Percentiles rank a stretch among this genome's conserved stretches.
phyloP scores from a whole-genome alignment of 345 rosid species.

The Arabidopsis suecica region DNA sequence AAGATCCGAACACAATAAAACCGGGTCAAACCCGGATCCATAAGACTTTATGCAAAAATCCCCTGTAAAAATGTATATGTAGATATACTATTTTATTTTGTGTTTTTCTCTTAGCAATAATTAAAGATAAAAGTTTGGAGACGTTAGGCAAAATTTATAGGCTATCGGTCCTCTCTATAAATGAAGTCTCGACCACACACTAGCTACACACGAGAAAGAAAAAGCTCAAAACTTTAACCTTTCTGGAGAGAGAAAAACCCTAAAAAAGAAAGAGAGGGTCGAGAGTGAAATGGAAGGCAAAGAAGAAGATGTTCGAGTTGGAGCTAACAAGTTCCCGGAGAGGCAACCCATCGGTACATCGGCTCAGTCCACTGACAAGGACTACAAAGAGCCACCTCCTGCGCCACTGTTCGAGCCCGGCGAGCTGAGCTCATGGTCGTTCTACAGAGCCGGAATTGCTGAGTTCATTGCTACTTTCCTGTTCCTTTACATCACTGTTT shows the following conservation, averaged over 20 bases:
- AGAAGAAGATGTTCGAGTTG: slow-evolving; percentile 47
- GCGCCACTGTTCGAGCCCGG: slow-evolving; percentile 51
- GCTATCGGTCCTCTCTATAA: slow-evolving; percentile 23
- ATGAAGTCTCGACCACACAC: slow-evolving; percentile 22
- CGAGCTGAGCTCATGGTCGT: slow-evolving; percentile 52
- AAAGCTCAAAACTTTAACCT: slow-evolving; percentile 24
- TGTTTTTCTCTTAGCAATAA: neutral
- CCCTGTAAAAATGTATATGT: too few relatives aligned
- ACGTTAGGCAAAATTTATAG: slow-evolving; percentile 28
- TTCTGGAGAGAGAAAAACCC: slow-evolving; percentile 29
- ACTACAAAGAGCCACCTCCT: slow-evolving; percentile 52
- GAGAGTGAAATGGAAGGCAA: slow-evolving; percentile 41
- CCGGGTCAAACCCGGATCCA: too few relatives aligned
- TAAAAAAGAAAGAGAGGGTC: neutral
- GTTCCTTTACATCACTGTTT: slow-evolving; percentile 49
- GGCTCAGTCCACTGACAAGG: slow-evolving; percentile 43
- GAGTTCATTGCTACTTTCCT: slow-evolving; percentile 54
- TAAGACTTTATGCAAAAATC: too few relatives aligned
- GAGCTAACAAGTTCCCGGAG: slow-evolving; percentile 46
- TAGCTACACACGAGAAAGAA: neutral
- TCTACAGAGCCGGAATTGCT: slow-evolving; percentile 52
- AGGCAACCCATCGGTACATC: slow-evolving; percentile 48
- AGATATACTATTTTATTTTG: neutral
- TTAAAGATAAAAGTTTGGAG: neutral
- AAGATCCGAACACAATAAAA: too few relatives aligned